Percentiles rank a stretch among this genome's conserved stretches.
Conservation (phyloP, 441 rosid genomes). For the Biscutella laevigata region DNA sequence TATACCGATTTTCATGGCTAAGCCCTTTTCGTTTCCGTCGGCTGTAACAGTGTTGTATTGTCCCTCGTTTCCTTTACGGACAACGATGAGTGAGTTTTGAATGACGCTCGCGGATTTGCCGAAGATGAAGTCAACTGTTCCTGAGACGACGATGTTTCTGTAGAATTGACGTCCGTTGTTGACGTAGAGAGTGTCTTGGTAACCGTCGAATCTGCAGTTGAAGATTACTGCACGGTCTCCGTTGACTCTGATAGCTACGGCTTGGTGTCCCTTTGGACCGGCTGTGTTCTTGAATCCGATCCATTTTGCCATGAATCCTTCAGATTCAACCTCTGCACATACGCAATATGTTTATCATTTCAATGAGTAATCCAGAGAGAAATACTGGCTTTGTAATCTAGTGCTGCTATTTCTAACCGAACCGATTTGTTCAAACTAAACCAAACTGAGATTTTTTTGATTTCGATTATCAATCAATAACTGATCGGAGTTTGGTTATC, state of each 20-base stretch:
- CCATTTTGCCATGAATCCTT: constrained; percentile 44
- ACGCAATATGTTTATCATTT: no score
- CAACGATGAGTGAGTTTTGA: constrained; percentile 49
- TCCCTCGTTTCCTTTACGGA: constrained; percentile 38
- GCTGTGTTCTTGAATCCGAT: constrained; percentile 62
- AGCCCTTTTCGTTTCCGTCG: constrained; percentile 35
- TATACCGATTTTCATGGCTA: constrained; percentile 25
- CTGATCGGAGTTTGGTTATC: no score
- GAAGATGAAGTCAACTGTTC: constrained; percentile 58
- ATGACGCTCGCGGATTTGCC: constrained; percentile 40
- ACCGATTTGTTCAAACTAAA: no score
- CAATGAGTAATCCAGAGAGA: no score
- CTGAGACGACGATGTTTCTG: constrained; percentile 43
- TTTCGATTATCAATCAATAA: no score
- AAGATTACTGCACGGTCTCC: constrained; percentile 44
- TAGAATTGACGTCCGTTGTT: constrained; percentile 50
- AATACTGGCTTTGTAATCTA: not conserved
- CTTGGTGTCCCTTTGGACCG: constrained; percentile 50
- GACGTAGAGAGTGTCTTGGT: constrained; percentile 48
- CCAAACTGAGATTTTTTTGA: no score
- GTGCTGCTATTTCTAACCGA: no score
- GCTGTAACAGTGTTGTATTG: constrained; percentile 46
- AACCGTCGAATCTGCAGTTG: constrained; percentile 59
- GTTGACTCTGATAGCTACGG: constrained; percentile 48
- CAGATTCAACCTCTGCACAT: constrained; percentile 43